Evolutionary conservation across 2,329 filamentous ascomycete species (phyloP).

Genomic region (Colletotrichum filicis): DNA sequence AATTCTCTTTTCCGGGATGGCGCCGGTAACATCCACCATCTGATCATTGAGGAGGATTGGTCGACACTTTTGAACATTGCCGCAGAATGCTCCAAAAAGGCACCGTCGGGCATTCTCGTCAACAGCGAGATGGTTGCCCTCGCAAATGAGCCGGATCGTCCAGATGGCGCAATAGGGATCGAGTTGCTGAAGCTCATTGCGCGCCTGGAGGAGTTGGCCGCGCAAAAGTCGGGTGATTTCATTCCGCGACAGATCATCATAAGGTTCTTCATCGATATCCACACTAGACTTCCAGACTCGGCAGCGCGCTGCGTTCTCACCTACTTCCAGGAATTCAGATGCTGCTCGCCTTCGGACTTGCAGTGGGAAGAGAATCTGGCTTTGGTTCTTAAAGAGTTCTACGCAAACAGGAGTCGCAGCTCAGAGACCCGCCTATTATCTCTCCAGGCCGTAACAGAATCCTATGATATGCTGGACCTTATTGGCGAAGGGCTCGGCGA

Average conservation of each 20-base stretch:
- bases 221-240: constrained; percentile 61
- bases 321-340: constrained; percentile 75
- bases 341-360: constrained; percentile 77
- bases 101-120: constrained; percentile 23
- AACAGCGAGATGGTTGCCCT: constrained; percentile 36
- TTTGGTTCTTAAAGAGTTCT: constrained; percentile 71
- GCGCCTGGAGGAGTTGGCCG: constrained; percentile 61
- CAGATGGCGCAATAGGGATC: constrained; percentile 52
- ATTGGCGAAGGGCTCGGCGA: constrained; percentile 67
- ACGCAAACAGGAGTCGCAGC: constrained; percentile 69
- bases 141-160: constrained; percentile 41
- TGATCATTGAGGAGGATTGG: constrained; percentile 76
- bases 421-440: constrained; percentile 71
- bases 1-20: constrained; percentile 66
- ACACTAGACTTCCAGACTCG: constrained; percentile 71
- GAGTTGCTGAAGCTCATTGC: constrained; percentile 58
- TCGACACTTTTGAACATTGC: constrained; percentile 69
- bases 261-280: constrained; percentile 72
- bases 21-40: constrained; percentile 61
- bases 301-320: constrained; percentile 72
- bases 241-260: constrained; percentile 75
- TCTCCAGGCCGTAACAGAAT: constrained; percentile 68
- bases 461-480: constrained; percentile 68
- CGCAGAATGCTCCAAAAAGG: constrained; percentile 60
- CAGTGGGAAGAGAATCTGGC: constrained; percentile 74